Conservation (phyloP, 495 filamentous ascomycete species). For the Neohortaea acidophila region DNA sequence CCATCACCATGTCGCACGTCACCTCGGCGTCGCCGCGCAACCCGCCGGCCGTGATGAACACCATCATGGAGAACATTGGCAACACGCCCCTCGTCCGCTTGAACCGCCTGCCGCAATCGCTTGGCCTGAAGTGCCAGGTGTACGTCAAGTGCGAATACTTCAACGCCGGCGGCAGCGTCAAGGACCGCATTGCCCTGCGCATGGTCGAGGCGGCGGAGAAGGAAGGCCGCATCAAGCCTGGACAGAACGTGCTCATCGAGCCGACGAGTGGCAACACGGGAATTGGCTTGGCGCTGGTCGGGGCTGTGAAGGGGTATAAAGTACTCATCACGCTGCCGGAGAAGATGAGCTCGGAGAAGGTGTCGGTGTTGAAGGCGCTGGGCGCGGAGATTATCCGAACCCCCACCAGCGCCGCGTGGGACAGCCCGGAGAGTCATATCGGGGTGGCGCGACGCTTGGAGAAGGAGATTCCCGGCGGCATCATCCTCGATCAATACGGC, state of each 20-base stretch:
- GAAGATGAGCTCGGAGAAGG: constrained; percentile 99
- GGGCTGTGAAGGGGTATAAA: constrained; percentile 89
- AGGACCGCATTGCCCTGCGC: constrained; percentile 88
- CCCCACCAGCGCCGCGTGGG: constrained; percentile 86
- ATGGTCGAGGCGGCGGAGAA: constrained; percentile 97
- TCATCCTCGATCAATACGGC: constrained; percentile 92
- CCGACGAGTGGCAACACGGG: constrained; percentile 97
- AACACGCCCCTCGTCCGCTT: constrained; percentile 88
- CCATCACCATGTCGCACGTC: constrained; percentile 31
- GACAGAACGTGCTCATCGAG: constrained; percentile 83
- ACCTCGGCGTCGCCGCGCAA: constrained; percentile 30
- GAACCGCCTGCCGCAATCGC: constrained; percentile 75
- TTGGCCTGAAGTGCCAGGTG: constrained; percentile 77
- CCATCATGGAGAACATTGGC: constrained; percentile 60
- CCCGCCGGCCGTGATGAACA: constrained; percentile 44
- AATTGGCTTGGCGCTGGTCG: constrained; percentile 87
- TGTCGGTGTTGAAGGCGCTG: constrained; percentile 78
- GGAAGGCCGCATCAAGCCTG: constrained; percentile 84
- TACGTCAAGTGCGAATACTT: constrained; percentile 95
- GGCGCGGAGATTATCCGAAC: constrained; percentile 96
- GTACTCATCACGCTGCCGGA: constrained; percentile 97
- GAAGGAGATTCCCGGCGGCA: constrained; percentile 91
- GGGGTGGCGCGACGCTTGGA: constrained; percentile 78
- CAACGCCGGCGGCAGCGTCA: constrained; percentile 95
- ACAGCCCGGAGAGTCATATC: constrained; percentile 91